Evolutionary conservation across 2,329 filamentous ascomycete genomes (phyloP).

Genomic region (Fonsecaea monophora): DNA sequence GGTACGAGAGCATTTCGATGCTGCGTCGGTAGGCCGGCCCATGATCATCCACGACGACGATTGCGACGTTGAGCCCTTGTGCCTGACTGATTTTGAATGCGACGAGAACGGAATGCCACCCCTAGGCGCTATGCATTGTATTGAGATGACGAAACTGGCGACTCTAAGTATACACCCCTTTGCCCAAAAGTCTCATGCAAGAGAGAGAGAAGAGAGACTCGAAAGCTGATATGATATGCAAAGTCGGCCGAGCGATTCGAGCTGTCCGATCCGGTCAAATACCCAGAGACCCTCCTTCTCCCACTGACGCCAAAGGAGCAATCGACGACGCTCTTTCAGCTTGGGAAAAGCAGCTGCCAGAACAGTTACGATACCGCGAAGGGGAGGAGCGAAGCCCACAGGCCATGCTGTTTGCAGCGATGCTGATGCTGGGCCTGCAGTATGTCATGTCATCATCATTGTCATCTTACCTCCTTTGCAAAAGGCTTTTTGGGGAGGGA

Average conservation of each 20-base stretch:
- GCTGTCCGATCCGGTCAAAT: slow-evolving; percentile 20
- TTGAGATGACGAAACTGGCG: slow-evolving; percentile 30
- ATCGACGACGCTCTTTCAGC: slow-evolving; percentile 27
- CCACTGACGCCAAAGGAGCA: slow-evolving; percentile 10
- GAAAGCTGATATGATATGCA: slow-evolving; percentile 19
- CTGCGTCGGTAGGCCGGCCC: slow-evolving; percentile 41
- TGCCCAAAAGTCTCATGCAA: slow-evolving; percentile 13
- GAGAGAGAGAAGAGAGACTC: slow-evolving; percentile 15
- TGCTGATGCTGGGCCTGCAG: slow-evolving; percentile 27
- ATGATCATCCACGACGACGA: slow-evolving; percentile 41
- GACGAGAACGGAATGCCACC: slow-evolving; percentile 20
- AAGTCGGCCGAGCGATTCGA: slow-evolving; percentile 27
- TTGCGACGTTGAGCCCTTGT: slow-evolving; percentile 39
- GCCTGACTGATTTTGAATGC: slow-evolving; percentile 37
- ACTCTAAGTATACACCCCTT: slow-evolving; percentile 18
- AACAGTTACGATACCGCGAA: slow-evolving; percentile 23
- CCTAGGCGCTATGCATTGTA: slow-evolving; percentile 19
- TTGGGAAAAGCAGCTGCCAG: slow-evolving; percentile 29
- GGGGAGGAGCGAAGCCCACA: slow-evolving; percentile 20
- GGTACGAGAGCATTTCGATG: slow-evolving; percentile 29
- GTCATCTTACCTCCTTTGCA: too few relatives aligned
- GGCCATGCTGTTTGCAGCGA: slow-evolving; percentile 25
- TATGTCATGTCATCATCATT: slow-evolving; percentile 17
- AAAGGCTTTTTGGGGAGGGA: too few relatives aligned
- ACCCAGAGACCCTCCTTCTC: background rate